These are phyloP conservation scores for Phytophthora brassicae DNA, from an alignment of 352 stramenopile genomes.

Conservation along the genomic window DNA sequence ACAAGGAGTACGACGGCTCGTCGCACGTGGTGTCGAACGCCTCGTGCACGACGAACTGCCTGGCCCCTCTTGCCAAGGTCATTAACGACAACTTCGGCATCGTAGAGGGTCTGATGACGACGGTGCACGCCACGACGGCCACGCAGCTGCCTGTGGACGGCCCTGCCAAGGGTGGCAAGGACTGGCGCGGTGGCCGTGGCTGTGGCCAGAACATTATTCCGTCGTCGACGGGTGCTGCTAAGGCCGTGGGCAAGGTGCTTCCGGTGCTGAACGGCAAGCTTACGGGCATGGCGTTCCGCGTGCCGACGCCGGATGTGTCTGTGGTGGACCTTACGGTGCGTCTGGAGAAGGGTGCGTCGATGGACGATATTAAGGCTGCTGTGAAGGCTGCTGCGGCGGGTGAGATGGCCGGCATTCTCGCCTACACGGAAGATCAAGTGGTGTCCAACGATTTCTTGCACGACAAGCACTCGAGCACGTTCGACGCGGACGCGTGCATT, in stretches of 20 bases:
- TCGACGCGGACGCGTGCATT: constrained; percentile 35
- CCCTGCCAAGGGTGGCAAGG: constrained; percentile 92
- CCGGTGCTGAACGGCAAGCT: constrained; percentile 91
- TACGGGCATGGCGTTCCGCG: constrained; percentile 92
- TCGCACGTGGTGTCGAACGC: constrained; percentile 98
- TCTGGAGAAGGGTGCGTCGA: constrained; percentile 89
- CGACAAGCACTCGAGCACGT: constrained; percentile 72
- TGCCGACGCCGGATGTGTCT: constrained; percentile 88
- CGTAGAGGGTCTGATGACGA: constrained; percentile 98
- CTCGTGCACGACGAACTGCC: constrained; percentile 99
- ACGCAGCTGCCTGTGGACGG: constrained; percentile 98
- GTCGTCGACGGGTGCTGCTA: constrained; percentile 95
- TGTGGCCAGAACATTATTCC: constrained; percentile 99
- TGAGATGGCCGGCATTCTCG: constrained; percentile 95
- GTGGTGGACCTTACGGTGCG: constrained; percentile 89
- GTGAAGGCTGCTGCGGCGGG: constrained; percentile 94
- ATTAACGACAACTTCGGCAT: constrained; percentile 99
- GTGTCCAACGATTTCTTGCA: constrained; percentile 98
- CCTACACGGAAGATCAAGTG: constrained; percentile 97
- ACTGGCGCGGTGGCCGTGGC: constrained; percentile 97
- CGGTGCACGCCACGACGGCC: constrained; percentile 97
- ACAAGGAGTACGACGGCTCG: constrained; percentile 90
- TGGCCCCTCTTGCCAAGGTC: constrained; percentile 97
- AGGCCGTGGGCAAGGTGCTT: constrained; percentile 79
- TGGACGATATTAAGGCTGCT: constrained; percentile 97